These are phyloP conservation scores for Aspergillus fructus DNA, from an alignment of 2,329 filamentous ascomycete species.

Conservation along the genomic window DNA sequence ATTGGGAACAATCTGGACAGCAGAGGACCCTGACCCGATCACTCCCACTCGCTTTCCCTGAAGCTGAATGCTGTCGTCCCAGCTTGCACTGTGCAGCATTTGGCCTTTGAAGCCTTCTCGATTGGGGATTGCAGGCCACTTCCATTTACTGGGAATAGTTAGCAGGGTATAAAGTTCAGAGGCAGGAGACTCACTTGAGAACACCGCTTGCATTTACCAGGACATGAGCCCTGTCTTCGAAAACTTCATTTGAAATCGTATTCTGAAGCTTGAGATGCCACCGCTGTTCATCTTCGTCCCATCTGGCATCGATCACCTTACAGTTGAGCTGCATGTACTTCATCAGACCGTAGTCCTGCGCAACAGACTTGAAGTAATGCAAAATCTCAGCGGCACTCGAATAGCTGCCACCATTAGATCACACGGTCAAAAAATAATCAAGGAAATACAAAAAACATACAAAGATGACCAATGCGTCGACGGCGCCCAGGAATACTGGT, in stretches of 20 bases:
- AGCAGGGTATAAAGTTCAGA: neutral
- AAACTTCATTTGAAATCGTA: slow-evolving; percentile 14
- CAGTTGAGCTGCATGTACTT: slow-evolving; percentile 28
- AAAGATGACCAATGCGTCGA: slow-evolving; percentile 15
- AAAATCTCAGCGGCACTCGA: slow-evolving; percentile 14
- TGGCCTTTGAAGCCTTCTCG: slow-evolving; percentile 46
- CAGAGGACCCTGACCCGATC: slow-evolving; percentile 37
- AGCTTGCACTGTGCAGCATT: slow-evolving; percentile 34
- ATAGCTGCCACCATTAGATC: neutral
- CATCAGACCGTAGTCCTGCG: slow-evolving; percentile 23
- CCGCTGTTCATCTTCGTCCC: slow-evolving; percentile 24
- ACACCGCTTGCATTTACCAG: slow-evolving; percentile 39
- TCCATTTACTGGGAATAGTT: neutral
- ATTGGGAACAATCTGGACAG: slow-evolving; percentile 38
- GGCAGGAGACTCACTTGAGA: slow-evolving; percentile 24
- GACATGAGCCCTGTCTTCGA: slow-evolving; percentile 30
- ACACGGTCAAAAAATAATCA: neutral
- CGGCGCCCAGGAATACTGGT: neutral
- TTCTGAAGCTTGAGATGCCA: slow-evolving; percentile 2
- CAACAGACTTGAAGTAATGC: slow-evolving; percentile 27
- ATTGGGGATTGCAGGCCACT: slow-evolving; percentile 46
- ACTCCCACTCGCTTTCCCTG: slow-evolving; percentile 34
- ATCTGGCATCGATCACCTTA: slow-evolving; percentile 25
- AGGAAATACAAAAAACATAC: neutral
- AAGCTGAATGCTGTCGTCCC: slow-evolving; percentile 33